Evolutionary conservation across 2,329 filamentous ascomycete genomes (phyloP).

Genomic region (Xylaria hypoxylon): DNA sequence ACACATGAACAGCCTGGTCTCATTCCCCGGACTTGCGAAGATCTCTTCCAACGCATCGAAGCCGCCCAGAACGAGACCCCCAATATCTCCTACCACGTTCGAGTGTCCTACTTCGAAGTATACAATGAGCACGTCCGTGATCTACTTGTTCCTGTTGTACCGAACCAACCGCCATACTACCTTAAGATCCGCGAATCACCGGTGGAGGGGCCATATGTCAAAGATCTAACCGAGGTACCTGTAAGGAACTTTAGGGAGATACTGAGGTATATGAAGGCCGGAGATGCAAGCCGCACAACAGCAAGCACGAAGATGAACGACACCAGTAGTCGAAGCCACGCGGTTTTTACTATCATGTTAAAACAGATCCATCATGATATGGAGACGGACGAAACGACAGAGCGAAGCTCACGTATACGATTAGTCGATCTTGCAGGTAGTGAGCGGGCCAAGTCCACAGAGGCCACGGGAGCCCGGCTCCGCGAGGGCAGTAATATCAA

Average conservation of each 20-base stretch:
- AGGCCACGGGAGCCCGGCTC: constrained; percentile 90
- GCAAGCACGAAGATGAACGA: constrained; percentile 99
- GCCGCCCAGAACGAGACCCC: constrained; percentile 80
- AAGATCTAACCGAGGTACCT: constrained; percentile 92
- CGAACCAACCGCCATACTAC: constrained; percentile 84
- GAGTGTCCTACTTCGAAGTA: constrained; percentile 98
- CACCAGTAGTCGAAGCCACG: constrained; percentile 94
- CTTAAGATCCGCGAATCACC: constrained; percentile 97
- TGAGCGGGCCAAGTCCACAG: constrained; percentile 93
- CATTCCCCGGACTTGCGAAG: constrained; percentile 94
- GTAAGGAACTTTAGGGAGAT: constrained; percentile 90
- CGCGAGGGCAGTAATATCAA: constrained; percentile 99
- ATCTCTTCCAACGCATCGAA: constrained; percentile 93
- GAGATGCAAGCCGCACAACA: constrained; percentile 86
- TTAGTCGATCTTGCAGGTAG: constrained; percentile 95
- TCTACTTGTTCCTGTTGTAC: constrained; percentile 78
- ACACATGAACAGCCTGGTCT: constrained; percentile 85
- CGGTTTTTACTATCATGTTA: constrained; percentile 97
- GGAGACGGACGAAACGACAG: constrained; percentile 96
- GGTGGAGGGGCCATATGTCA: constrained; percentile 94
- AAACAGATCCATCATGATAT: constrained; percentile 99
- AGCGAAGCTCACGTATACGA: constrained; percentile 91
- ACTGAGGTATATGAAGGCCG: constrained; percentile 88
- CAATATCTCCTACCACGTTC: constrained; percentile 95
- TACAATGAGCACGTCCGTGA: constrained; percentile 99